Evolutionary conservation across 805 yeast species (phyloP).

Genomic region (Suhomyces prunicola): DNA sequence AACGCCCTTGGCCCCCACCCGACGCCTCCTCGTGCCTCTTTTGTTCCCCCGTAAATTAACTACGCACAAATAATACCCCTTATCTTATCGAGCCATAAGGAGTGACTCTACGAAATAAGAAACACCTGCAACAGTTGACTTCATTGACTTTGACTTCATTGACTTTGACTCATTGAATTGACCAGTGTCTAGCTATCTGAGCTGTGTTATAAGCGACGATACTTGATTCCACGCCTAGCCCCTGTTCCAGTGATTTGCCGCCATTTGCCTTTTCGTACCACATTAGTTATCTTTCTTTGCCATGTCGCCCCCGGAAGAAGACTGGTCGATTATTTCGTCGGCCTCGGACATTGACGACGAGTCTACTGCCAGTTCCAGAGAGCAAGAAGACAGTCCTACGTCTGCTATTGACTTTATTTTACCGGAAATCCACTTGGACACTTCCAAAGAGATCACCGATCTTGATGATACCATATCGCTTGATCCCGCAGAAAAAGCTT

Average conservation of each 20-base stretch:
- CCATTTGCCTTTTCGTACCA: background rate
- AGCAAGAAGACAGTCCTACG: background rate
- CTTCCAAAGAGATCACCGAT: background rate
- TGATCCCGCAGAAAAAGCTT: background rate
- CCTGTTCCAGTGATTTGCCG: background rate
- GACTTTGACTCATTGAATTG: background rate
- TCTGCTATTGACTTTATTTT: slow-evolving; percentile 3
- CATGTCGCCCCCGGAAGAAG: slow-evolving; percentile 30
- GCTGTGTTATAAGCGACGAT: background rate
- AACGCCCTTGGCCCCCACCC: background rate
- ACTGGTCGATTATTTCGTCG: slow-evolving; percentile 45
- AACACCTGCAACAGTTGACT: background rate
- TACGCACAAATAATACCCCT: slow-evolving; percentile 1
- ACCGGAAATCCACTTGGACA: background rate
- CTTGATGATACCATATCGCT: slow-evolving; percentile 3
- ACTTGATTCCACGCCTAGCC: background rate
- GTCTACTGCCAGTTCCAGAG: slow-evolving; percentile 15
- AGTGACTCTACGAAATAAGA: background rate
- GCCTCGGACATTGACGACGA: slow-evolving; percentile 40
- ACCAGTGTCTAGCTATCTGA: background rate
- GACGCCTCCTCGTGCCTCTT: background rate
- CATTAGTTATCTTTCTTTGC: background rate
- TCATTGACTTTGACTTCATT: background rate
- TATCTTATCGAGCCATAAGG: slow-evolving; percentile 1
- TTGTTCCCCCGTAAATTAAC: background rate